Evolutionary conservation across 2,329 filamentous ascomycete genomes (phyloP), one percentile per base, ranked within the genome.

Genomic region (Leptosphaerulina australis): DNA sequence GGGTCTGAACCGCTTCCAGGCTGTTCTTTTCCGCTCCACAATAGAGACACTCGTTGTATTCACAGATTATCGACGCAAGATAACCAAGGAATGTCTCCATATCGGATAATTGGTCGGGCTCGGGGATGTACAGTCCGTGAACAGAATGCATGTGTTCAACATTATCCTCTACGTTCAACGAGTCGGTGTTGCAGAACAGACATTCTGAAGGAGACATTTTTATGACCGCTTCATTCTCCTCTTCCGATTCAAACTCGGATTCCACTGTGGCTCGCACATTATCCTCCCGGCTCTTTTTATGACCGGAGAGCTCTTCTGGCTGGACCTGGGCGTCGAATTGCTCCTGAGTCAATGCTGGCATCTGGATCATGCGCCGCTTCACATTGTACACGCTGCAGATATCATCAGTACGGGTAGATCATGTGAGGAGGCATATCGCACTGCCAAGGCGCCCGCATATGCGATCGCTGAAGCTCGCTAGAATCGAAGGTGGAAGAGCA

Each of bases 21-120:
- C 64, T 62, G 22, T 36, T 43, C 44, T 66, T 69, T 25, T 50
- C 56, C 9, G 51, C 35, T 26, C 68, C 67, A 44, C 70, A 73
- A 54, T 72, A 72, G 17, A 73, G 60, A 44, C 70, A 73, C 58
- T 73, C 67, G 36, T 72, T 50, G 37, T 57, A 72, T 22, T 52
- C 47, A 12, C 43, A 45, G 10, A 73, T 48, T 6, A 61, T 52
- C 1, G 56, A 64, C 15, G 57, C 62, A 4, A 73, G 65, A 48
- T 73, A 73, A 1, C 55, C 54, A 11, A 73, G 22, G 41, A 73
- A 63, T 5, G 48, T 60, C 40, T 66, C 45, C 26, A 72, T 44
- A 49, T 70, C 63, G 38, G 44, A 45, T 17, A 73, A 25, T 28
- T 47, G 41, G 14, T 64, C 56, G 12, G 46, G 53, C 8, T 57